Evolutionary conservation across 2,329 filamentous ascomycete genomes (phyloP).

Genomic region (Coleophoma eucalyptorum): DNA sequence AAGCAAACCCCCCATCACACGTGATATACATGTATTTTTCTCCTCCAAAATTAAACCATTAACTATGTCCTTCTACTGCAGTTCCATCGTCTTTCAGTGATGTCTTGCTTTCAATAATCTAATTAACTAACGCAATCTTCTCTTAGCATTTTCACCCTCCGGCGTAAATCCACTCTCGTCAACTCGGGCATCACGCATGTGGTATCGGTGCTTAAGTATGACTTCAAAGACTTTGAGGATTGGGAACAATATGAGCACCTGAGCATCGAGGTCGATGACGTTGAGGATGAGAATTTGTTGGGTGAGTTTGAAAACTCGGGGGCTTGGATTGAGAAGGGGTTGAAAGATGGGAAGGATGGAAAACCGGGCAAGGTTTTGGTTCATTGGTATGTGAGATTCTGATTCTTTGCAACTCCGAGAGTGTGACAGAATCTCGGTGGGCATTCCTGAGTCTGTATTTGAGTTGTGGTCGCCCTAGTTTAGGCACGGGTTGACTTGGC

Average conservation of each 20-base stretch:
- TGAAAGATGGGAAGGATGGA: slow-evolving; percentile 49
- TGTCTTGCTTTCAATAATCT: slow-evolving; percentile 3
- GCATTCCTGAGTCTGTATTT: too few species aligned
- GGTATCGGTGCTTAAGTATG: slow-evolving; percentile 72
- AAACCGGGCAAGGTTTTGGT: slow-evolving; percentile 59
- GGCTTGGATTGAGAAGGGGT: slow-evolving; percentile 75
- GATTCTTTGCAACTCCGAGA: slow-evolving; percentile 8
- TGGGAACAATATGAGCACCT: slow-evolving; percentile 65
- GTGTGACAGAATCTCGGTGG: too few species aligned
- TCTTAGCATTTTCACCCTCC: slow-evolving; percentile 72
- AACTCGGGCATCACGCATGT: slow-evolving; percentile 83
- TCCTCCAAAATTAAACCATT: not conserved
- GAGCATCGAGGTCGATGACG: slow-evolving; percentile 83
- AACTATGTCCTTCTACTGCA: not conserved
- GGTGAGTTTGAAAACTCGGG: slow-evolving; percentile 76
- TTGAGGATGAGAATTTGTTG: slow-evolving; percentile 83
- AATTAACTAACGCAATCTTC: slow-evolving; percentile 5
- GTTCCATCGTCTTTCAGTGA: not conserved
- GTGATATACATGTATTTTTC: slow-evolving; percentile 31
- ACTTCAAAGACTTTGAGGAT: slow-evolving; percentile 51
- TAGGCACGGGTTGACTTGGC: too few species aligned
- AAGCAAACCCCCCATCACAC: slow-evolving; percentile 4
- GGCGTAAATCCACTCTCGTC: slow-evolving; percentile 64
- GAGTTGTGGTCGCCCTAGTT: too few species aligned
- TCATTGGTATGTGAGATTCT: slow-evolving; percentile 57